Percentiles rank a stretch among this genome's conserved stretches.
phyloP scores from a whole-genome alignment of 352 stramenopile species.

The Phytophthora palmivora region DNA sequence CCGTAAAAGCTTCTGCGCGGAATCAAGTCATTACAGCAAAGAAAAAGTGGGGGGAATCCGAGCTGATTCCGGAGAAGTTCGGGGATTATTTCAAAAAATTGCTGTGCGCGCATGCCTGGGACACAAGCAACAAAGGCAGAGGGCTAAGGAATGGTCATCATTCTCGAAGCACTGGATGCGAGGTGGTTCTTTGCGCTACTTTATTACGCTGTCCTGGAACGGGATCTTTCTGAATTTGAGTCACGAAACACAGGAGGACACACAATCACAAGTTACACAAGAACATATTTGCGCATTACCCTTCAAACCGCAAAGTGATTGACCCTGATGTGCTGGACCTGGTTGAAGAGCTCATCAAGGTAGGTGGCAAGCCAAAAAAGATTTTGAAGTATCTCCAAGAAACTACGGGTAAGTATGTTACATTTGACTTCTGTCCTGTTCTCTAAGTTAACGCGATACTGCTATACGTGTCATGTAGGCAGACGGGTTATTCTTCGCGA shows the following conservation, averaged over 20 bases:
- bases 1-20: neutral
- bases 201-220: neutral
- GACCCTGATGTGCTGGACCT: neutral
- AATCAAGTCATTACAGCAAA: no score
- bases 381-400: no score
- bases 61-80: slow-evolving; percentile 3
- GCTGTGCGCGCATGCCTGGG: slow-evolving; percentile 2
- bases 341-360: neutral
- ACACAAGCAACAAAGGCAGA: neutral
- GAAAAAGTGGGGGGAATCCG: slow-evolving; percentile 3
- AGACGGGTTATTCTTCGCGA: no score
- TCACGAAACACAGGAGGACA: slow-evolving; percentile 5
- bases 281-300: slow-evolving; percentile 3
- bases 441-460: no score
- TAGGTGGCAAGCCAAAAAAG: no score
- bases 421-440: no score
- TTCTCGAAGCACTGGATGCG: neutral
- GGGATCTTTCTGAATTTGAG: neutral
- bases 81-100: slow-evolving; percentile 11
- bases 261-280: slow-evolving; percentile 5
- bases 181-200: neutral
- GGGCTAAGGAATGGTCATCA: slow-evolving; percentile 8
- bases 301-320: neutral
- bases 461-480: no score
- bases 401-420: no score